These are phyloP conservation scores for Debaryomyces singareniensis DNA, from an alignment of 1,139 yeast species.

Conservation along the genomic window DNA sequence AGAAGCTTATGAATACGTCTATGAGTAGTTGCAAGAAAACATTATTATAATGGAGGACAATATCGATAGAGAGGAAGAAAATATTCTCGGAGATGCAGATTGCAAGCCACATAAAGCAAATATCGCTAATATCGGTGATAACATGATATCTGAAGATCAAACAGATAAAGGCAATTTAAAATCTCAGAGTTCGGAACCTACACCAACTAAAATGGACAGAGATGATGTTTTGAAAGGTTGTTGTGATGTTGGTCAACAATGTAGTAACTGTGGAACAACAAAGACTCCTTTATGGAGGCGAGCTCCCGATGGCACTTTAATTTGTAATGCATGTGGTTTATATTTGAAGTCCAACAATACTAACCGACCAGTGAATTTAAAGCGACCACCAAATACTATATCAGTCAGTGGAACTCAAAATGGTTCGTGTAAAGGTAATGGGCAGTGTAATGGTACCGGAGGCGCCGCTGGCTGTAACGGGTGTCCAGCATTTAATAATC, in stretches of 20 bases:
- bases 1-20: too few species aligned
- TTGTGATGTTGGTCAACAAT: constrained; percentile 43
- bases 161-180: too few species aligned
- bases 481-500: constrained; percentile 76
- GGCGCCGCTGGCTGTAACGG: constrained; percentile 76
- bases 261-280: constrained; percentile 65
- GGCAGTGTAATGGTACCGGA: constrained; percentile 83
- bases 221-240: too few species aligned
- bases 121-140: too few species aligned
- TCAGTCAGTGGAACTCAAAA: constrained; percentile 31
- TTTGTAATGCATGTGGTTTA: constrained; percentile 70
- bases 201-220: too few species aligned
- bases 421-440: constrained; percentile 80
- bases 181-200: too few species aligned
- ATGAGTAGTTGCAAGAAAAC: too few species aligned
- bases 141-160: too few species aligned
- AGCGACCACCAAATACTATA: constrained; percentile 59
- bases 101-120: too few species aligned
- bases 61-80: too few species aligned
- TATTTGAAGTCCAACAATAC: constrained; percentile 48
- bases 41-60: too few species aligned
- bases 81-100: too few species aligned
- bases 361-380: constrained; percentile 55
- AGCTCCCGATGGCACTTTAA: constrained; percentile 58
- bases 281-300: constrained; percentile 67